A percentile compares a stretch with the other conserved stretches of the same genome.
These are phyloP conservation scores for Gillenia trifoliata DNA, from an alignment of 306 rosid species.

Conservation along the genomic window DNA sequence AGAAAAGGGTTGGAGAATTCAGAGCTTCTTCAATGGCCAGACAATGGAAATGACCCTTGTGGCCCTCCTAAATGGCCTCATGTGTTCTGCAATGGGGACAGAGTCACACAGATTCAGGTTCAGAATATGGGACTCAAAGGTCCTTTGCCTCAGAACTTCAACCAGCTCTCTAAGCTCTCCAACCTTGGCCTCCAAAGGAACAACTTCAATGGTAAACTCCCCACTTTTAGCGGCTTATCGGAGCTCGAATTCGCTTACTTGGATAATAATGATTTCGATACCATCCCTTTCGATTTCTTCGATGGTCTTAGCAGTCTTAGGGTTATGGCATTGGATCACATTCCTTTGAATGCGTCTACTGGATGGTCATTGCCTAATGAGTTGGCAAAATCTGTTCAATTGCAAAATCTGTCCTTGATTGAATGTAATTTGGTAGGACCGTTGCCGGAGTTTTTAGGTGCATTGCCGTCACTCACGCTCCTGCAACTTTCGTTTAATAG, in stretches of 20 bases:
- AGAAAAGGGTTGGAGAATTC: conserved; percentile 64
- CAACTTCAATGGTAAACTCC: conserved; percentile 56
- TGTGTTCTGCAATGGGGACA: conserved; percentile 54
- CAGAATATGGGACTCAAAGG: conserved; percentile 64
- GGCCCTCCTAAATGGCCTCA: conserved; percentile 73
- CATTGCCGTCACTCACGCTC: conserved; percentile 49
- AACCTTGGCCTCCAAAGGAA: conserved; percentile 80
- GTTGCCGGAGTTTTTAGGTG: conserved; percentile 61
- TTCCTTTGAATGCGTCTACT: conserved; percentile 44
- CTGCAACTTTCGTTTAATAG: conserved; percentile 60
- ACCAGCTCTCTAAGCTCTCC: conserved; percentile 61
- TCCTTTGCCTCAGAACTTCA: conserved; percentile 56
- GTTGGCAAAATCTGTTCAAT: conserved; percentile 51
- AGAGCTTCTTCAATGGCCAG: conserved; percentile 72
- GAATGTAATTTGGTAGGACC: conserved; percentile 59
- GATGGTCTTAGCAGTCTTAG: conserved; percentile 46
- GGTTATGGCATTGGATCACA: conserved; percentile 64
- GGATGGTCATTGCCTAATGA: conserved; percentile 73
- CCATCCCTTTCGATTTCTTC: conserved; percentile 70
- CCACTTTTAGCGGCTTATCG: conserved; percentile 62
- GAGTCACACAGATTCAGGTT: conserved; percentile 76
- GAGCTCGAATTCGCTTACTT: conserved; percentile 71
- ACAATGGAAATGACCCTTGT: conserved; percentile 61
- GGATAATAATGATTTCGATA: conserved; percentile 61
- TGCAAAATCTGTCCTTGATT: conserved; percentile 57